Percentiles rank a stretch among this genome's conserved stretches.
Evolutionary conservation across 192 early-diverging fungal genomes (phyloP).

Genomic region (Lunasporangiospora selenospora): DNA sequence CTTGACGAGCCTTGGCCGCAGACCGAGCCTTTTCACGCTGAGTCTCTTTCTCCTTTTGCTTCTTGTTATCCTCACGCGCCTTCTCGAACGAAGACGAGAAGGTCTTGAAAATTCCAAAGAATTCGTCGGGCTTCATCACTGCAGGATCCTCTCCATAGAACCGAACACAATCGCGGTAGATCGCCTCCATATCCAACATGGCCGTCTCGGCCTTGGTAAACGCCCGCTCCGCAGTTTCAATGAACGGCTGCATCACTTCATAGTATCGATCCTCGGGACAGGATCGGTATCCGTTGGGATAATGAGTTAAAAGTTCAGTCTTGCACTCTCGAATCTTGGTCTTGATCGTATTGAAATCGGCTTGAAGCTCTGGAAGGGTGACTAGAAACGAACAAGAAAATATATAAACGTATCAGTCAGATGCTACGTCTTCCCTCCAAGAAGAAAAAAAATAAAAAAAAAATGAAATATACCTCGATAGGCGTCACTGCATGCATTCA

Average conservation of each 20-base stretch:
- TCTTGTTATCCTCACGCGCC: slow-evolving; percentile 59
- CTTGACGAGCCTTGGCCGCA: slow-evolving; percentile 36
- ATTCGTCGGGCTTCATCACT: slow-evolving; percentile 80
- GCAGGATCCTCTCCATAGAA: slow-evolving; percentile 78
- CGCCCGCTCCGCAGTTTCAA: slow-evolving; percentile 64
- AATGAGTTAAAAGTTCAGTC: slow-evolving; percentile 55
- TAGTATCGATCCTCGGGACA: slow-evolving; percentile 71
- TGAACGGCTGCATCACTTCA: slow-evolving; percentile 67
- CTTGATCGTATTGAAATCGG: slow-evolving; percentile 57
- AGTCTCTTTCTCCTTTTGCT: slow-evolving; percentile 51
- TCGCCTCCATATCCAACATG: slow-evolving; percentile 73
- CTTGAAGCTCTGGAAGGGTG: slow-evolving; percentile 56
- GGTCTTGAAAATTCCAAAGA: slow-evolving; percentile 87
- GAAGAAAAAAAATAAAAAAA: neutral
- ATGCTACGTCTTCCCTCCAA: neutral
- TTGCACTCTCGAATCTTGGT: slow-evolving; percentile 54
- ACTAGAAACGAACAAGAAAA: slow-evolving; percentile 33
- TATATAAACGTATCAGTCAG: neutral
- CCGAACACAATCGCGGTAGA: slow-evolving; percentile 71
- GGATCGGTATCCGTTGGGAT: slow-evolving; percentile 50
- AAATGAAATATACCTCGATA: slow-evolving; percentile 63
- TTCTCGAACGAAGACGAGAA: slow-evolving; percentile 77
- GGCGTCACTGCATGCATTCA: slow-evolving; percentile 70
- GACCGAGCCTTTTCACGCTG: slow-evolving; percentile 40
- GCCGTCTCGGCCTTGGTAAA: slow-evolving; percentile 68